These are phyloP conservation scores for Mallotus japonicus DNA, from an alignment of 441 rosid species.

Conservation along the genomic window DNA sequence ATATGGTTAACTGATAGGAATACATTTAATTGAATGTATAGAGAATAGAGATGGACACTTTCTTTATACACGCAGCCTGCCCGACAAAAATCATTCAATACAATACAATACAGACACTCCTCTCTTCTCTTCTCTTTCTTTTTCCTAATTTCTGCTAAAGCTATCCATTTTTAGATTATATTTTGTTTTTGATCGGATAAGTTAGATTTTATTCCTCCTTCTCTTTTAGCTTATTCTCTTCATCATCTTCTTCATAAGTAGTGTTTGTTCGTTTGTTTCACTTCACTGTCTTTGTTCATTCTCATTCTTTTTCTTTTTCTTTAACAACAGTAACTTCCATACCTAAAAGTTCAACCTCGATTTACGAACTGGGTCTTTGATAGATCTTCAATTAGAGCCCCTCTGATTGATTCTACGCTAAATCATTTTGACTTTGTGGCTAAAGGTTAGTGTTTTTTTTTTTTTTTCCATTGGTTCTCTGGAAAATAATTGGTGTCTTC, in stretches of 20 bases:
- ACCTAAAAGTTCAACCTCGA: slow-evolving; percentile 26
- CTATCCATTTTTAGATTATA: background rate
- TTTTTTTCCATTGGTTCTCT: slow-evolving; percentile 14
- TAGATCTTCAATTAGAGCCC: slow-evolving; percentile 40
- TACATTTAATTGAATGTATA: too few relatives aligned
- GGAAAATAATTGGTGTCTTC: slow-evolving; percentile 11
- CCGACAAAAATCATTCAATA: too few relatives aligned
- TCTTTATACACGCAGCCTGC: too few relatives aligned
- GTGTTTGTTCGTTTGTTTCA: too few relatives aligned
- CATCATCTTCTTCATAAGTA: background rate
- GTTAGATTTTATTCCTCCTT: background rate
- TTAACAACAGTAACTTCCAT: slow-evolving; percentile 7
- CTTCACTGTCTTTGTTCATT: background rate
- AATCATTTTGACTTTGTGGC: slow-evolving; percentile 31
- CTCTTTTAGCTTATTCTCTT: background rate
- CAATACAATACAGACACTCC: background rate
- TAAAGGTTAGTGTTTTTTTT: slow-evolving; percentile 37
- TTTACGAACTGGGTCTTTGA: slow-evolving; percentile 34
- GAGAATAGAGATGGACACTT: too few relatives aligned
- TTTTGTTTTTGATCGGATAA: background rate
- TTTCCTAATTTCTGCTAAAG: too few relatives aligned
- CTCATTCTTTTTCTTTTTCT: background rate
- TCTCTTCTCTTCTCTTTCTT: background rate
- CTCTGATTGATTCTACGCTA: slow-evolving; percentile 8
- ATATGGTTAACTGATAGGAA: too few relatives aligned